Evolutionary conservation across 192 early-diverging fungal genomes (phyloP).

Genomic region (Neocallimastix lanati): DNA sequence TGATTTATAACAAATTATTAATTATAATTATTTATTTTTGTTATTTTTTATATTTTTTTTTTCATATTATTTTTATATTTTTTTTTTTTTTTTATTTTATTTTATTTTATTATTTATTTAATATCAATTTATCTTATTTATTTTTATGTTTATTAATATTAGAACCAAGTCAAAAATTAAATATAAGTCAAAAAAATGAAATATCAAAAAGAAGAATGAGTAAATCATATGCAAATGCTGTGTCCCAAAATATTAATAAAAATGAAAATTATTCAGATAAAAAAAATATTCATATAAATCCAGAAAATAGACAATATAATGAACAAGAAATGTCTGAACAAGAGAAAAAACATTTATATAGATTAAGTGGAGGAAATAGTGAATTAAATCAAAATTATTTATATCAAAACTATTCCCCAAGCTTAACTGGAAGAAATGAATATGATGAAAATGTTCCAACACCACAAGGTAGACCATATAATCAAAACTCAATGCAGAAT

Average conservation of each 20-base stretch:
- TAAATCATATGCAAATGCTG: slow-evolving; percentile 1
- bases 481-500: background rate
- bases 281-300: background rate
- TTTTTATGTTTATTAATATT: no score
- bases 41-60: no score
- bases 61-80: no score
- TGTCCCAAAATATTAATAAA: background rate
- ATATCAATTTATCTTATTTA: no score
- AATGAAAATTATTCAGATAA: background rate
- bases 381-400: background rate
- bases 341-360: background rate
- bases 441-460: background rate
- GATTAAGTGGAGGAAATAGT: background rate
- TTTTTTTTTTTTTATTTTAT: no score
- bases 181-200: background rate
- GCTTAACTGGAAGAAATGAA: background rate
- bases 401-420: background rate
- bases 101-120: no score
- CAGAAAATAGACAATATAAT: background rate
- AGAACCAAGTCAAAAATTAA: background rate
- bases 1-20: no score
- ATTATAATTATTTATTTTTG: no score
- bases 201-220: slow-evolving; percentile 3
- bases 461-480: background rate
- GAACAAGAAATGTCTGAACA: background rate